These are phyloP conservation scores for Eucalyptus victrix DNA, from an alignment of 345 rosid species.

Conservation along the genomic window DNA sequence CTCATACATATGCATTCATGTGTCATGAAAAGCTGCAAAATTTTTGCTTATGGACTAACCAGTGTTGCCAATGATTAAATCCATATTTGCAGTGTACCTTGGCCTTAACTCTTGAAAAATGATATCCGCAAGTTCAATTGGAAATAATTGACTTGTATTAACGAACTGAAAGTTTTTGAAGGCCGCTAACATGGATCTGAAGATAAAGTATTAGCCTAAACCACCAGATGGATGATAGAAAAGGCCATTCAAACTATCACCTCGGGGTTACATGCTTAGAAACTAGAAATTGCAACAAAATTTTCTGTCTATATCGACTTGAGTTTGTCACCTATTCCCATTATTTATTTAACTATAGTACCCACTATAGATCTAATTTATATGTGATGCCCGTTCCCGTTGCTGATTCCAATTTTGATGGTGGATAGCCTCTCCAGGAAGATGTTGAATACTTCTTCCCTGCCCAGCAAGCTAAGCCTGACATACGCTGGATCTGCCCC, in stretches of 20 bases:
- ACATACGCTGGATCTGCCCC: constrained; percentile 35
- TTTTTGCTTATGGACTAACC: not conserved
- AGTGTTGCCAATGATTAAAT: not conserved
- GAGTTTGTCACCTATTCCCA: not conserved
- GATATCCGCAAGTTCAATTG: not conserved
- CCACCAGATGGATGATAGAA: not conserved
- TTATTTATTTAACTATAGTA: not conserved
- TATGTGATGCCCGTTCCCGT: not conserved
- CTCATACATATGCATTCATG: not conserved
- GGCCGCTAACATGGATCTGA: not conserved
- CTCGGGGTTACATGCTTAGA: not conserved
- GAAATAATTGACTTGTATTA: not conserved
- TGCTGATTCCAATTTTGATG: constrained; percentile 1
- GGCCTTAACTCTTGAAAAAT: not conserved
- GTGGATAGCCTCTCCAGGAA: constrained; percentile 57
- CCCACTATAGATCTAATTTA: not conserved
- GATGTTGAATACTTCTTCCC: constrained; percentile 36
- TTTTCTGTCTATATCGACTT: not conserved
- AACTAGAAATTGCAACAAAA: not conserved
- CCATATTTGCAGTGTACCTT: not conserved
- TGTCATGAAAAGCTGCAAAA: not conserved
- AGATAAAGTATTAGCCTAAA: not conserved
- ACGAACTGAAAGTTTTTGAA: not conserved
- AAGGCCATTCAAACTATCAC: not conserved
- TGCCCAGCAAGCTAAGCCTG: constrained; percentile 65